These are phyloP conservation scores for Afroboletus lepidellus DNA, from an alignment of 1,284 basidiomycete species.

Conservation along the genomic window DNA sequence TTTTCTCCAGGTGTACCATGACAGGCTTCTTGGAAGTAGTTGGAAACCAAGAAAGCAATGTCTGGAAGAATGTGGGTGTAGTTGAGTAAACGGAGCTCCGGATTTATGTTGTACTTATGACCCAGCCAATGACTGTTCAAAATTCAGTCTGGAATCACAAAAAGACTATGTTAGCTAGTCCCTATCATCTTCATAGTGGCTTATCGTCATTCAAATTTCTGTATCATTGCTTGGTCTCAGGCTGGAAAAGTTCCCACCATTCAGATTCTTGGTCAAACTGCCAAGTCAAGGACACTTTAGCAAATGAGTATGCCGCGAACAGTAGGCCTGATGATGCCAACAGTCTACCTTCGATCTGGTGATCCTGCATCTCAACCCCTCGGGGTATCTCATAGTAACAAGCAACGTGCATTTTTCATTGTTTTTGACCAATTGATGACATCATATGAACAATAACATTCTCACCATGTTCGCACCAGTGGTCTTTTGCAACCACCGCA, in stretches of 20 bases:
- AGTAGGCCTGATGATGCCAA: too few relatives aligned
- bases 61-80: conserved; percentile 47
- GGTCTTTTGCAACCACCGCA: not conserved
- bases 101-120: conserved; percentile 4
- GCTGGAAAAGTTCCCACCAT: too few relatives aligned
- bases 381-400: too few relatives aligned
- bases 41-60: conserved; percentile 76
- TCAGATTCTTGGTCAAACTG: too few relatives aligned
- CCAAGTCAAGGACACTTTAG: too few relatives aligned
- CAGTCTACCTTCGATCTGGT: too few relatives aligned
- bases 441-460: not conserved
- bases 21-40: conserved; percentile 71
- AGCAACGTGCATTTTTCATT: not conserved
- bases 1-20: conserved; percentile 32
- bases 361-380: too few relatives aligned
- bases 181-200: too few relatives aligned
- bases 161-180: conserved; percentile 52
- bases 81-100: not conserved
- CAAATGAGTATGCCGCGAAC: too few relatives aligned
- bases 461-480: not conserved
- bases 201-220: too few relatives aligned
- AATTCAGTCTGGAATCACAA: conserved; percentile 80
- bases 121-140: conserved; percentile 78
- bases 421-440: not conserved
- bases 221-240: too few relatives aligned